phyloP scores from a whole-genome alignment of 768 basidiomycete species.

The Tulasnella calospora region DNA sequence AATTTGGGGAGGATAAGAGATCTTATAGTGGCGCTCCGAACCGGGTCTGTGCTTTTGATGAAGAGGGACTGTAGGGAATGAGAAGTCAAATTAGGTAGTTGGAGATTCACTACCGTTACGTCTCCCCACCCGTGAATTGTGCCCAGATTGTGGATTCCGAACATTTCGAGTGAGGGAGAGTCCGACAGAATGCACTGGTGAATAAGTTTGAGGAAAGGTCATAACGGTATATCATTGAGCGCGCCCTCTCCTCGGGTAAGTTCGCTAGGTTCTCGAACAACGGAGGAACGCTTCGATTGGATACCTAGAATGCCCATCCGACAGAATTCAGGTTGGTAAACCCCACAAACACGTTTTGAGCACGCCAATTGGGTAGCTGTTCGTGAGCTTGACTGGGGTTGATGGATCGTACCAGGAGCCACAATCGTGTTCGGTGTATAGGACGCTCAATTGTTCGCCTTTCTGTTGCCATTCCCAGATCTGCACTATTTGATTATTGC shows the following conservation, averaged over 20 bases:
- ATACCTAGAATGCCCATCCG: not conserved
- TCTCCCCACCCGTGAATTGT: not conserved
- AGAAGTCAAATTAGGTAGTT: not conserved
- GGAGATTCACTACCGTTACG: not conserved
- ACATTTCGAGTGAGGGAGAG: not conserved
- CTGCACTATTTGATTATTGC: not conserved
- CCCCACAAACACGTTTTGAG: not conserved
- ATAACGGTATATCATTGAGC: not conserved
- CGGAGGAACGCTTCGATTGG: not conserved
- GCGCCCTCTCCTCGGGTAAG: not conserved
- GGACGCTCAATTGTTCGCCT: no score
- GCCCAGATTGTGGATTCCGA: not conserved
- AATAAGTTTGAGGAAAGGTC: not conserved
- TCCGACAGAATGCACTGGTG: not conserved
- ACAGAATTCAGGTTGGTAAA: not conserved
- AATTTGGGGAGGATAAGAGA: not conserved
- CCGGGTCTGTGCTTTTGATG: not conserved
- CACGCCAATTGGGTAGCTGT: not conserved
- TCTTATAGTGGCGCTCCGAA: not conserved
- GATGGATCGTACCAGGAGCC: no score
- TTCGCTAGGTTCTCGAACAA: not conserved
- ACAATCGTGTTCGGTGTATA: no score
- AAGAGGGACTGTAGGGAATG: not conserved
- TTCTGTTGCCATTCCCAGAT: not conserved
- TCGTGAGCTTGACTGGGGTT: not conserved